Evolutionary conservation across 352 stramenopile genomes (phyloP).

Genomic region (Pythium sukuiense): DNA sequence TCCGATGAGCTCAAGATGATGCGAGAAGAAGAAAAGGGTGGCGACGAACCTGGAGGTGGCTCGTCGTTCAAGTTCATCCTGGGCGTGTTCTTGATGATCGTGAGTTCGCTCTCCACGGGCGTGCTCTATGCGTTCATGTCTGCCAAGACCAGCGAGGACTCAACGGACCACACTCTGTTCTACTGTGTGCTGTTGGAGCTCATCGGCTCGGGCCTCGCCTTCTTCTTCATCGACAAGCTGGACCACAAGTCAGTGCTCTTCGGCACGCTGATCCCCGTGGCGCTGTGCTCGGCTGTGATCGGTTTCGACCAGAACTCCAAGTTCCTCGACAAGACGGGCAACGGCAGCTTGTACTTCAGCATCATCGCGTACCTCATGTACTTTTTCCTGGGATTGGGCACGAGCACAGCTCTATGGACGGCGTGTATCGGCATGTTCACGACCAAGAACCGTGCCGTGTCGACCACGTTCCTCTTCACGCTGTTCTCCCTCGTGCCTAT

Average conservation of each 20-base stretch:
- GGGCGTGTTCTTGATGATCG: constrained; percentile 68
- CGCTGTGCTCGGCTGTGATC: constrained; percentile 54
- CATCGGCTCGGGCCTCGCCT: constrained; percentile 70
- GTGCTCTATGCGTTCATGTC: constrained; percentile 65
- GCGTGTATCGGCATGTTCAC: constrained; percentile 71
- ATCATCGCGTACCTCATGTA: constrained; percentile 64
- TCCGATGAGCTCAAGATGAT: constrained; percentile 74
- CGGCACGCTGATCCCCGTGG: constrained; percentile 49
- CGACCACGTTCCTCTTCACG: constrained; percentile 66
- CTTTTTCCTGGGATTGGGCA: constrained; percentile 76
- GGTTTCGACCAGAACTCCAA: constrained; percentile 58
- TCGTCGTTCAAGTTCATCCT: constrained; percentile 71
- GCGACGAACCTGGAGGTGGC: constrained; percentile 28
- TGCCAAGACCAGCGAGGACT: constrained; percentile 48
- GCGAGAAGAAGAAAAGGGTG: constrained; percentile 57
- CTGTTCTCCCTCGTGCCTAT: constrained; percentile 74
- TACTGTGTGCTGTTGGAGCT: constrained; percentile 74
- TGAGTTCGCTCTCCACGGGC: constrained; percentile 52
- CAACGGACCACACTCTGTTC: constrained; percentile 61
- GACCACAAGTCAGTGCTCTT: constrained; percentile 62
- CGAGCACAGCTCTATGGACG: constrained; percentile 73
- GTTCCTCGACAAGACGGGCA: constrained; percentile 42
- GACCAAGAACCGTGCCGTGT: constrained; percentile 57
- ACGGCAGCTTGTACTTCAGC: constrained; percentile 59
- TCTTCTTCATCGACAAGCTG: constrained; percentile 85